Evolutionary conservation across 108 stramenopile genomes (phyloP).

Genomic region (Nitzschia inconspicua): DNA sequence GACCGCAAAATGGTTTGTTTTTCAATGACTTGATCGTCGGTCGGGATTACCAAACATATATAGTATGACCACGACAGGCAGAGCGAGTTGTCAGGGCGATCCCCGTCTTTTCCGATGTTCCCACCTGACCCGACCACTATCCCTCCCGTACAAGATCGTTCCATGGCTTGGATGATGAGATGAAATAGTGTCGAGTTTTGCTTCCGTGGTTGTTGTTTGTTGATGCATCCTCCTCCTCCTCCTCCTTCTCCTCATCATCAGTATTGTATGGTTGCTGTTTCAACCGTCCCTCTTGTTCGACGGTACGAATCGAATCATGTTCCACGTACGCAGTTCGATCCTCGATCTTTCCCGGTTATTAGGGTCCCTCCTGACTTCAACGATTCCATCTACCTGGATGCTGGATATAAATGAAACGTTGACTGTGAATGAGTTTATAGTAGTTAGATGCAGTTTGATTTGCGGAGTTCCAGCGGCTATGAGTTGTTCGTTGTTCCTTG

Average conservation of each 20-base stretch:
- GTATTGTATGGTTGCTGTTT: slow-evolving; percentile 29
- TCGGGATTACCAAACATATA: slow-evolving; percentile 88
- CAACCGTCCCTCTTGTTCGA: slow-evolving; percentile 58
- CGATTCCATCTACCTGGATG: slow-evolving; percentile 78
- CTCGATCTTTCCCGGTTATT: slow-evolving; percentile 95
- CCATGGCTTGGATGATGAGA: slow-evolving; percentile 36
- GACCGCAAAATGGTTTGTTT: slow-evolving; percentile 67
- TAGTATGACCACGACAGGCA: slow-evolving; percentile 78
- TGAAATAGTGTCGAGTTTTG: slow-evolving; percentile 10
- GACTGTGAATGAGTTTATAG: no score
- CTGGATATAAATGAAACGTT: slow-evolving; percentile 37
- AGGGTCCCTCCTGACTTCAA: slow-evolving; percentile 86
- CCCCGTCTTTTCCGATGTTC: slow-evolving; percentile 95
- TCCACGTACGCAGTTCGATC: no score
- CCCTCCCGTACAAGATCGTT: slow-evolving; percentile 56
- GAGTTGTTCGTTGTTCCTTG: slow-evolving; percentile 44
- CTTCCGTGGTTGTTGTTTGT: background rate
- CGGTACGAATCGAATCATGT: slow-evolving; percentile 72
- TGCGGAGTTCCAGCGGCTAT: slow-evolving; percentile 43
- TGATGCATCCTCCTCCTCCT: slow-evolving; percentile 4
- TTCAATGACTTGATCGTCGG: slow-evolving; percentile 93
- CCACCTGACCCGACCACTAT: slow-evolving; percentile 96
- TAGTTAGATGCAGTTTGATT: slow-evolving; percentile 30
- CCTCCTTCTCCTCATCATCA: background rate
- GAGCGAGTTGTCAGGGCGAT: slow-evolving; percentile 88